Evolutionary conservation across 176 grass and related monocot genomes (phyloP).

Genomic region (Oryza officinalis): DNA sequence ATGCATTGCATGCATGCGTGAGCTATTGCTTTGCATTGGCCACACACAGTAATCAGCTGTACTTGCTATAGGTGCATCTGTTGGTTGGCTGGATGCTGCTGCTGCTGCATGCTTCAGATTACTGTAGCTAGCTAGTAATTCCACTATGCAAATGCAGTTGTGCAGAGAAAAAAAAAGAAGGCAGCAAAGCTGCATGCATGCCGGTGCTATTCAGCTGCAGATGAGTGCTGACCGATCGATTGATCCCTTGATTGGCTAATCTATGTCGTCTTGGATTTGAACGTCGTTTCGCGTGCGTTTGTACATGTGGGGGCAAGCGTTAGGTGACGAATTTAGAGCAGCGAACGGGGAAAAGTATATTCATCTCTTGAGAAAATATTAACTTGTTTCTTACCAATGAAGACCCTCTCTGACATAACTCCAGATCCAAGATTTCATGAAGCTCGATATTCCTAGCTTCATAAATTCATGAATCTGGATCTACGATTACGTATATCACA

Average conservation of each 20-base stretch:
- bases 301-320: not conserved
- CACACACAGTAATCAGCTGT: not conserved
- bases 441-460: too few species aligned
- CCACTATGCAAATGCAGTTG: not conserved
- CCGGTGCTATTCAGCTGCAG: not conserved
- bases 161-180: not conserved
- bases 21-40: not conserved
- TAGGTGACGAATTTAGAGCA: constrained; percentile 33
- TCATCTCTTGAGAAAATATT: too few species aligned
- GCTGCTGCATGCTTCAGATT: not conserved
- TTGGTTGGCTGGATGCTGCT: not conserved
- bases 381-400: too few species aligned
- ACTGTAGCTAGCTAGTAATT: not conserved
- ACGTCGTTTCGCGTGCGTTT: not conserved
- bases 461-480: too few species aligned
- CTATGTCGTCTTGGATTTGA: not conserved
- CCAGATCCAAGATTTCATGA: too few species aligned
- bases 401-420: too few species aligned
- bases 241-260: not conserved
- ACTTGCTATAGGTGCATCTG: not conserved
- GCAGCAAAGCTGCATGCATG: not conserved
- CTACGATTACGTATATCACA: too few species aligned
- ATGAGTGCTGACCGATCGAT: not conserved
- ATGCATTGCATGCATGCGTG: not conserved
- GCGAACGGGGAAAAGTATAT: too few species aligned